Evolutionary conservation across 164 flowering plant genomes (phyloP).

Genomic region (Dillenia turbinata): DNA sequence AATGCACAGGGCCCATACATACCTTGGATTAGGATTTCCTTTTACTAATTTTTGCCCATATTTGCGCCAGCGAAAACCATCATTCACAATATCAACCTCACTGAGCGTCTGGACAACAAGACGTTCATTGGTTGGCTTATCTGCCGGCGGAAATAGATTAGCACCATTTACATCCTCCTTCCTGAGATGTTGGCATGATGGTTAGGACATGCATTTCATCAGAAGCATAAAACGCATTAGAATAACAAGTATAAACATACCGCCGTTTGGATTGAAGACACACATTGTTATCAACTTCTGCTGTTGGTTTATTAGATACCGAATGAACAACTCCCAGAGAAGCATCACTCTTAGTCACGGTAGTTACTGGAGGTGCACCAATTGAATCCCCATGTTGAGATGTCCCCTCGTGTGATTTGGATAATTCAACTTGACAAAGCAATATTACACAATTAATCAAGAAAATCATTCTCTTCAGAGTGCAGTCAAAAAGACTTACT

Average conservation of each 20-base stretch:
- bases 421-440: conserved; percentile 27
- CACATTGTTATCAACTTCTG: conserved; percentile 34
- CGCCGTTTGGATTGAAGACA: conserved; percentile 41
- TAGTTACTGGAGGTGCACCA: conserved; percentile 14
- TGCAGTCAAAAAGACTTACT: background rate
- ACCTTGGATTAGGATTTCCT: conserved; percentile 71
- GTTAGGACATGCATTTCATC: too few species aligned
- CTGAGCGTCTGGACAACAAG: conserved; percentile 45
- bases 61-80: conserved; percentile 38
- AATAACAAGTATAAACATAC: conserved; percentile 18
- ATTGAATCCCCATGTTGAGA: conserved; percentile 21
- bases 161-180: conserved; percentile 26
- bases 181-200: conserved; percentile 19
- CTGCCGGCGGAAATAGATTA: conserved; percentile 12
- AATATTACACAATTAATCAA: conserved; percentile 13
- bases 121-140: conserved; percentile 39
- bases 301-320: conserved; percentile 21
- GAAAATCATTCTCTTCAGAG: background rate
- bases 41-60: conserved; percentile 44
- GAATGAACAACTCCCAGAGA: conserved; percentile 16
- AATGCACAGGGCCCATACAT: background rate
- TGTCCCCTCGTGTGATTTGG: conserved; percentile 18
- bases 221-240: too few species aligned
- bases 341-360: conserved; percentile 24
- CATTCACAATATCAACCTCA: conserved; percentile 60